These are phyloP conservation scores for Tarenaya hassleriana DNA, from an alignment of 345 rosid species.

Conservation along the genomic window DNA sequence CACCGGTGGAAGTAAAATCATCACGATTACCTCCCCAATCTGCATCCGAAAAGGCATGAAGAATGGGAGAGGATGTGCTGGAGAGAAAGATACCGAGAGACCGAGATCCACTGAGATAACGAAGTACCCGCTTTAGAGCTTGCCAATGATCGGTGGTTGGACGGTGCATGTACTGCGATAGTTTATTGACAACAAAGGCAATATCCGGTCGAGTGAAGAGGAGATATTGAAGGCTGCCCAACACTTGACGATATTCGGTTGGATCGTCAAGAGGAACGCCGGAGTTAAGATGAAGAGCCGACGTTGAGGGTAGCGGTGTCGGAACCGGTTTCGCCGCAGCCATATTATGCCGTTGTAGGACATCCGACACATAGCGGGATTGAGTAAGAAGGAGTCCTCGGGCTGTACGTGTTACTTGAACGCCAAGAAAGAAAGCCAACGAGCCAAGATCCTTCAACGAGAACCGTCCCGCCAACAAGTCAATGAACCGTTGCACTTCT, in stretches of 20 bases:
- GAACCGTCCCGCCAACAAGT: not conserved
- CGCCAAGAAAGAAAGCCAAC: not conserved
- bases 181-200: too few species aligned
- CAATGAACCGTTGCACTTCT: not conserved
- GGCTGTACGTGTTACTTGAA: not conserved
- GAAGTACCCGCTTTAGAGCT: not conserved
- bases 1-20: too few species aligned
- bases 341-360: not conserved
- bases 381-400: not conserved
- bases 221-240: too few species aligned
- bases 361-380: not conserved
- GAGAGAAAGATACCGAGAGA: not conserved
- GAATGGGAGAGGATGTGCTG: not conserved
- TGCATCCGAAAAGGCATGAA: not conserved
- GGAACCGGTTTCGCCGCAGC: not conserved
- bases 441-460: constrained; percentile 1
- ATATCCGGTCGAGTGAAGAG: too few species aligned
- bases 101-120: not conserved
- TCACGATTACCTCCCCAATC: not conserved
- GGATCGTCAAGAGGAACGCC: too few species aligned
- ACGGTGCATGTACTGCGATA: too few species aligned
- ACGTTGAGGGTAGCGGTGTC: not conserved
- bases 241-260: too few species aligned
- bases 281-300: too few species aligned
- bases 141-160: too few species aligned